Evolutionary conservation across 768 basidiomycete genomes (phyloP).

Genomic region (Austroboletus festivus): DNA sequence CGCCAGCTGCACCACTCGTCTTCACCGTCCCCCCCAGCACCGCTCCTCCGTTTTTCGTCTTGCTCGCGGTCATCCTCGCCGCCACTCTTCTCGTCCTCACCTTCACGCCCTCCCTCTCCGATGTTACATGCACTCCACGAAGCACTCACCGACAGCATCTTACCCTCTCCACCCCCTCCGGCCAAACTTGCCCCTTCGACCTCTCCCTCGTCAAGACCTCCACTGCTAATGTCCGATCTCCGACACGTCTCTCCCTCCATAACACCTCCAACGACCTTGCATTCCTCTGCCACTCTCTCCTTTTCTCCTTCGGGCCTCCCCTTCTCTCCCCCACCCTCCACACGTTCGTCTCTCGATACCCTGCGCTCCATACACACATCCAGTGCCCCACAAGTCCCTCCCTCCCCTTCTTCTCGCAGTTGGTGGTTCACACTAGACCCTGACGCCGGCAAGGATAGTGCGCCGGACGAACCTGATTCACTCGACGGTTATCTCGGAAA

Average conservation of each 20-base stretch:
- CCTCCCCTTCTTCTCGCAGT: conserved; percentile 24
- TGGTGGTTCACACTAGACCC: conserved; percentile 55
- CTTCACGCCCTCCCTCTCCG: conserved; percentile 36
- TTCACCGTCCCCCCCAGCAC: conserved; percentile 6
- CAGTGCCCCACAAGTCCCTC: conserved; percentile 25
- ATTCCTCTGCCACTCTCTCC: conserved; percentile 9
- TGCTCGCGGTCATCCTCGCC: neutral
- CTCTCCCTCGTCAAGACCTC: conserved; percentile 39
- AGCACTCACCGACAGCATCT: conserved; percentile 41
- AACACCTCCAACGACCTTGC: conserved; percentile 44
- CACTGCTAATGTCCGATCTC: conserved; percentile 52
- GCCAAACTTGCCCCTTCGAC: conserved; percentile 40
- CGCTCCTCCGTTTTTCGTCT: conserved; percentile 16
- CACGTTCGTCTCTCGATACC: conserved; percentile 54
- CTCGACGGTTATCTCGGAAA: conserved; percentile 39
- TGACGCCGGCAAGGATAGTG: conserved; percentile 35
- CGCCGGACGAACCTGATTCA: conserved; percentile 51
- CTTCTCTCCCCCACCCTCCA: conserved; percentile 23
- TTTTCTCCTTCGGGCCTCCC: conserved; percentile 17
- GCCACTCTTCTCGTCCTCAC: neutral
- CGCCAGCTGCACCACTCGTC: conserved; percentile 13
- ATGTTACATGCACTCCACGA: conserved; percentile 42
- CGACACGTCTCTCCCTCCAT: conserved; percentile 63
- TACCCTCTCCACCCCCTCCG: conserved; percentile 41
- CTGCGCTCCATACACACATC: conserved; percentile 45